Evolutionary conservation across 2,329 filamentous ascomycete genomes (phyloP).

Genomic region (Claviceps maximensis): DNA sequence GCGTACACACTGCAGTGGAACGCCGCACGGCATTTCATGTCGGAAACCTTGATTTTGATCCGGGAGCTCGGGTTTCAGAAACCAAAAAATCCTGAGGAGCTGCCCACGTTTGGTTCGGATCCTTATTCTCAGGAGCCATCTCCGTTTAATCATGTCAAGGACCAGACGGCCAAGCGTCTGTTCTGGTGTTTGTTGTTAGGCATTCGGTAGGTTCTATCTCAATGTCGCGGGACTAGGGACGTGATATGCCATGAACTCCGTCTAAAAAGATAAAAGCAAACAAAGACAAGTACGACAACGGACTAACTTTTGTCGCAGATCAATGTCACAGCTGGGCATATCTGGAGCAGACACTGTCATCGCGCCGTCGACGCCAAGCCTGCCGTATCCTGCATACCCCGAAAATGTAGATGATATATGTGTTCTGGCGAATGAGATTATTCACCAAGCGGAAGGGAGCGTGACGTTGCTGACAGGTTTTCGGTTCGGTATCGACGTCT

Average conservation of each 20-base stretch:
- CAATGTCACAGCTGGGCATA: constrained; percentile 64
- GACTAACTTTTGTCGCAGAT: constrained; percentile 28
- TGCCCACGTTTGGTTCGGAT: constrained; percentile 27
- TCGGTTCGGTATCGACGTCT: constrained; percentile 66
- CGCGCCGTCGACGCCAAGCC: constrained; percentile 59
- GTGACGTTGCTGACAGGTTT: constrained; percentile 67
- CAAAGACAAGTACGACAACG: background rate
- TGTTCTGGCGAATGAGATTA: constrained; percentile 58
- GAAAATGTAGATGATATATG: constrained; percentile 75
- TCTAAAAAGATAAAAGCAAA: too few species aligned
- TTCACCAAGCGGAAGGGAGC: constrained; percentile 52
- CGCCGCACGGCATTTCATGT: constrained; percentile 55
- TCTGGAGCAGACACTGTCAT: constrained; percentile 60
- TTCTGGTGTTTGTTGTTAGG: constrained; percentile 77
- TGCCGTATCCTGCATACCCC: constrained; percentile 68
- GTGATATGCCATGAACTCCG: too few species aligned
- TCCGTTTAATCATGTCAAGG: constrained; percentile 54
- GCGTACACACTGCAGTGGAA: constrained; percentile 57
- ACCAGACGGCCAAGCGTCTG: constrained; percentile 62
- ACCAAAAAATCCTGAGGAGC: constrained; percentile 29
- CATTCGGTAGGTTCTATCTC: constrained; percentile 37
- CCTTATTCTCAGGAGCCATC: constrained; percentile 25
- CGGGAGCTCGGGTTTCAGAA: constrained; percentile 54
- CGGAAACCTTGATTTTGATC: constrained; percentile 57
- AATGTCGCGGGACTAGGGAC: background rate